phyloP scores from a whole-genome alignment of 2,329 filamentous ascomycete species.

The Dactylellina parvicollis region DNA sequence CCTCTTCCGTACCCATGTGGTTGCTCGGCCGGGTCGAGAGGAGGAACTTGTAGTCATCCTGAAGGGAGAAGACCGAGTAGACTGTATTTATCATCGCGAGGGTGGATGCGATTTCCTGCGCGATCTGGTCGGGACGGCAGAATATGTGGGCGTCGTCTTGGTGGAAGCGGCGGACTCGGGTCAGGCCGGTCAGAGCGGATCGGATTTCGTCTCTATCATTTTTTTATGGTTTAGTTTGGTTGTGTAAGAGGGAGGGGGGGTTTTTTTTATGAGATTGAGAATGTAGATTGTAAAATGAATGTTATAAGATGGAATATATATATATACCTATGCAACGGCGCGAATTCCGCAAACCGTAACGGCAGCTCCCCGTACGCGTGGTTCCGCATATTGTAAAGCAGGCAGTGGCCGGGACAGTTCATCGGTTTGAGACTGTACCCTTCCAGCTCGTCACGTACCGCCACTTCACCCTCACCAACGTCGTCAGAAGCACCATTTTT shows the following conservation, averaged over 20 bases:
- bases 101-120: constrained; percentile 76
- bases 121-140: constrained; percentile 79
- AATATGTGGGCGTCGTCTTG: constrained; percentile 94
- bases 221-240: too few relatives aligned
- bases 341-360: constrained; percentile 83
- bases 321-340: constrained; percentile 57
- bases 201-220: constrained; percentile 77
- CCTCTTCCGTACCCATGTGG: constrained; percentile 77
- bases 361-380: constrained; percentile 83
- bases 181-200: constrained; percentile 81
- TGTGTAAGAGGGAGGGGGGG: too few relatives aligned
- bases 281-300: too few relatives aligned
- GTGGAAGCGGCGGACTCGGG: constrained; percentile 84
- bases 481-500: constrained; percentile 64
- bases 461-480: not conserved
- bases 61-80: constrained; percentile 75
- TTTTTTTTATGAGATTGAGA: too few relatives aligned
- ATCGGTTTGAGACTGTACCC: constrained; percentile 85
- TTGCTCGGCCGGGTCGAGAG: constrained; percentile 79
- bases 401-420: constrained; percentile 90
- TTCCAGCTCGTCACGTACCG: not conserved
- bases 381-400: constrained; percentile 78
- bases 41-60: constrained; percentile 77
- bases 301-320: constrained; percentile 4
- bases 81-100: constrained; percentile 78